Evolutionary conservation across 1,284 basidiomycete species (phyloP), one percentile per base, ranked within the genome.

Genomic region (Tremellales sp.): DNA sequence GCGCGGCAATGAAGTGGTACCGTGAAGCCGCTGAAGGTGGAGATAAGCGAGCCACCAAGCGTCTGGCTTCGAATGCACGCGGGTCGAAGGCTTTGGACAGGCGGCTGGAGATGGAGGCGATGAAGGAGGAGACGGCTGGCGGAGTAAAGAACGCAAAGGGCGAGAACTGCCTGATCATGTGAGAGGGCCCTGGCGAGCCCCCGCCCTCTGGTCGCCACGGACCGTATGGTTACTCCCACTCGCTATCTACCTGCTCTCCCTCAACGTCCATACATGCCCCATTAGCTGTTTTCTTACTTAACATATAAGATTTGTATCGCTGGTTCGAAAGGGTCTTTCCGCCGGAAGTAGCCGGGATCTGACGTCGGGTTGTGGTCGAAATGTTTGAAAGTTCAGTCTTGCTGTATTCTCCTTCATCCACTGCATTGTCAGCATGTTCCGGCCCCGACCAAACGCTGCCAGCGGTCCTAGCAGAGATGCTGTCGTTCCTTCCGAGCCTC

Each of bases 1-100:
- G 78, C 53, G 83, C 87, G 59, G 85, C 92, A 2, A 78, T 84
- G 49, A 72, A 79, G 24, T 97, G 86, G 81, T 98, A 94, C 79
- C 87, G 86, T 73, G 82, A 82, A 54, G 91, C 94, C 1, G 85
- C 90, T 4, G 90, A 94, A n/a, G 83, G 85, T 29, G 93, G 94
- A 39, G 94, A 98, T 77, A 94, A 91, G 72, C 87, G 94, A 51
- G 92, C 94, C 0, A 77, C 81, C 13, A 88, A 93, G 67, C 84
- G 96, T 42, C 76, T 98, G 40, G 79, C 62, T 0, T 53, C 61
- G 2, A 35, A 65, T 62, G 45, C 54, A 44, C 52, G 53, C 40
- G 44, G 53, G 26, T 45, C 52, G 13, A 47, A 53, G 5, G 68
- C 61, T n/a, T 60, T 68, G 43, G 74, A 68, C 56, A 61, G 68